Base-by-base conservation (phyloP, 179 eudicot genomes). In the Beta lomatogona region DNA sequence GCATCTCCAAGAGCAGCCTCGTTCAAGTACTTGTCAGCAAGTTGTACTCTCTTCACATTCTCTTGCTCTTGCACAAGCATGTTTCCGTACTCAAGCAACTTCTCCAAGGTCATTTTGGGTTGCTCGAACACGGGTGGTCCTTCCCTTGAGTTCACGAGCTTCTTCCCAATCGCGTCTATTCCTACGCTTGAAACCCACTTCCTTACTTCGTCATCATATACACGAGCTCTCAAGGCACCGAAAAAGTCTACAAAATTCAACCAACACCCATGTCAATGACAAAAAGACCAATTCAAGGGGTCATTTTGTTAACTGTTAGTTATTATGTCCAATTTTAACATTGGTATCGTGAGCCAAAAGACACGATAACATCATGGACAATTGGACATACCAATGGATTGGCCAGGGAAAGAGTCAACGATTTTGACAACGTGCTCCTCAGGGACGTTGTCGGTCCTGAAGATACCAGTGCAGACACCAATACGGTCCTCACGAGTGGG, bases 1-100 rank as follows among this genome's bases (percentile, higher is more conserved):
- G 97, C 97, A 41, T 93, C 92, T 41, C 97, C 97, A 55, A 93
- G 92, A 9, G 97, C 95, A n/a, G 97, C 97, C 53, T 83, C 85
- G 22, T 74, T 89, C 89, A 93, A 22, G 86, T 93, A 93, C 77
- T 75, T 83, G 78, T 92, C 97, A 11, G 97, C 95, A 67, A 93
- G 82, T 71, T 93, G 97, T 53, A 93, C 97, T 86, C 97, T 90
- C 97, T 93, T 93, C 44, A 93, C 97, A 21, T 93, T 93, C 76
- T 90, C 94, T 76, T 93, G 97, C 73, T 93, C 97, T 44, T 84
- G 84, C 76, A 93, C 97, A 46, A 93, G 90, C 97, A 93, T 92
- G 89, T 85, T 75, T 16, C 97, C 95, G 53, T 93, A 93, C 85
- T 92, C 93, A 0, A 93, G 82, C 13, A 93, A 90, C 92, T 90